Percentiles rank a stretch among this genome's conserved stretches.
Evolutionary conservation across 306 rosid genomes (phyloP).

Genomic region (Quercus suber): DNA sequence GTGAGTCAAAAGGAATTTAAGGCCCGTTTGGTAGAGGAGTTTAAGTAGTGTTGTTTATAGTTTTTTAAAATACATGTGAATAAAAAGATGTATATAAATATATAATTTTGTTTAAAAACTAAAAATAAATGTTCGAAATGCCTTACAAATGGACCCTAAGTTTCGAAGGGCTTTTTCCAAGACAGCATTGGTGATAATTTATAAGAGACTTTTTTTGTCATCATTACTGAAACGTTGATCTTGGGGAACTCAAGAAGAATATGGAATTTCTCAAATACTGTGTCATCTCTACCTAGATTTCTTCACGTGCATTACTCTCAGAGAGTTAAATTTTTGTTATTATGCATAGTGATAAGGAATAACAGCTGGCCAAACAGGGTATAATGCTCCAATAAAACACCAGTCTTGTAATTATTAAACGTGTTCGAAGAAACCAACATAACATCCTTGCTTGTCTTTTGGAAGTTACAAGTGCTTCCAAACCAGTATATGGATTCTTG

Average conservation of each 20-base stretch:
- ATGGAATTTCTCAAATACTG: slow-evolving; percentile 37
- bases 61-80: no score
- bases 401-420: slow-evolving; percentile 21
- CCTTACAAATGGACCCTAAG: no score
- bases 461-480: slow-evolving; percentile 24
- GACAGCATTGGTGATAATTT: slow-evolving; percentile 35
- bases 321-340: slow-evolving; percentile 23
- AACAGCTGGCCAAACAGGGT: slow-evolving; percentile 47
- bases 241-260: slow-evolving; percentile 29
- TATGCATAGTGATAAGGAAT: slow-evolving; percentile 41
- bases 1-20: slow-evolving; percentile 18
- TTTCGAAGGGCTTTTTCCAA: slow-evolving; percentile 28
- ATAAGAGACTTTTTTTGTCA: slow-evolving; percentile 32
- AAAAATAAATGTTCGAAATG: no score
- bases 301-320: slow-evolving; percentile 18
- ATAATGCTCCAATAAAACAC: slow-evolving; percentile 13
- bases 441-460: slow-evolving; percentile 30
- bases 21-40: no score
- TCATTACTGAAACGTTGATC: slow-evolving; percentile 30
- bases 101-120: no score
- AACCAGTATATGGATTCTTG: slow-evolving; percentile 32
- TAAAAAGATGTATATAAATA: no score
- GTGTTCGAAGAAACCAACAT: slow-evolving; percentile 42
- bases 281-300: neutral
- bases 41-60: no score